phyloP scores from a whole-genome alignment of 176 grass and related monocot genomes.

The Saccharum spontaneum region DNA sequence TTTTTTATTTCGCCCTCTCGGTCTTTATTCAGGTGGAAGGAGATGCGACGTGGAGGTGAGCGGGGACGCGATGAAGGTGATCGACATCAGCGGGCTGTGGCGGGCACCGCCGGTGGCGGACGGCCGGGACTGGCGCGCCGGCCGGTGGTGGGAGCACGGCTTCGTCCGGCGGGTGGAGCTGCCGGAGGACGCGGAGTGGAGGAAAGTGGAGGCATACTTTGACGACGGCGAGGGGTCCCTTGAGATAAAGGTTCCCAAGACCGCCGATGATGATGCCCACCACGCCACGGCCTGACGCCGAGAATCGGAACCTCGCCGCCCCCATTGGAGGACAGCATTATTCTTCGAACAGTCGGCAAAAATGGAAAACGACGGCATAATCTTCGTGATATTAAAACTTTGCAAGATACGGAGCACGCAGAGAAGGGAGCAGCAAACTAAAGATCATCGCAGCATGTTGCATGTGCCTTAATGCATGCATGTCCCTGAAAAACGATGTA shows the following conservation, averaged over 20 bases:
- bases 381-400: not conserved
- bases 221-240: slow-evolving; percentile 55
- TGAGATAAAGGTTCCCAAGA: slow-evolving; percentile 80
- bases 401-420: slow-evolving; percentile 31
- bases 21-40: slow-evolving; percentile 41
- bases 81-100: slow-evolving; percentile 90
- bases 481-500: not conserved
- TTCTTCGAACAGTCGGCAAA: not conserved
- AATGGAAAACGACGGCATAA: slow-evolving; percentile 18
- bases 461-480: not conserved
- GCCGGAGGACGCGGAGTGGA: slow-evolving; percentile 68
- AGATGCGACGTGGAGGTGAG: slow-evolving; percentile 85
- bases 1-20: not conserved
- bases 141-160: slow-evolving; percentile 91
- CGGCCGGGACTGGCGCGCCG: slow-evolving; percentile 66
- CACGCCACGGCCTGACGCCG: slow-evolving; percentile 24
- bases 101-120: slow-evolving; percentile 30
- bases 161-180: slow-evolving; percentile 88
- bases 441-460: not conserved
- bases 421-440: not conserved
- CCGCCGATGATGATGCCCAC: slow-evolving; percentile 22
- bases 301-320: slow-evolving; percentile 29
- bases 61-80: slow-evolving; percentile 56
- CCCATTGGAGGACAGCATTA: slow-evolving; percentile 33
- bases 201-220: slow-evolving; percentile 68